Base-by-base conservation (phyloP, 2,329 filamentous ascomycete species). In the Penicillium sp. region DNA sequence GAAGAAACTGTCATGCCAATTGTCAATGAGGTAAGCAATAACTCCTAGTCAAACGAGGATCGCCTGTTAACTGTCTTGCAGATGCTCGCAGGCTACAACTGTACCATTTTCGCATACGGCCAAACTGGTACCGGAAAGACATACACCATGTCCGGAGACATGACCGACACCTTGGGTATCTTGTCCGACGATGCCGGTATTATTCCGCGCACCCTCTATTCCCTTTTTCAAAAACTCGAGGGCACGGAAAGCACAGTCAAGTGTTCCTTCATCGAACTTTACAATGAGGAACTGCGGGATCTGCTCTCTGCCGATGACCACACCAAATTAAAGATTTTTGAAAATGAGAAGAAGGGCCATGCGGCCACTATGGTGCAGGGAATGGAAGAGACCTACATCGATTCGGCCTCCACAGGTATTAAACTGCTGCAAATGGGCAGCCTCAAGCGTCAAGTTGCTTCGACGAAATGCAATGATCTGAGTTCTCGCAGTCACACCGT, bases 141-240 rank as follows among this genome's bases (percentile, higher is more conserved):
- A 14, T 99, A 99, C 75, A 99, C 94, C 23, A 99, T 99, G 94
- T 96, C 93, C 0, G 94, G 94, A 53, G 93, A 99, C 73, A 97
- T 99, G 85, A 90, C 84, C 14, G 90, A 97, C 65, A 90, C 86
- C 0, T 76, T 92, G 35, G 91, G 93, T 1, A 86, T 96, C 56
- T 81, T 96, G 14, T 93, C 93, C 1, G 94, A 97, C 69, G 88
- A 87, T 37, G 94, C 95, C 26, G 94, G 94, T 66, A 97, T 99
- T 65, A 94, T 99, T 59, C 95, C 95, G 23, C 88, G 95, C 47
- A 91, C 92, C 0, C 79, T 99, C 0, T 88, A 97, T 67, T 85
- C 89, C 0, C 82, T 99, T 0, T 99, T 99, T 75, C 83, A 84
- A 63, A 93, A 90, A 69, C 85, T 99, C 6, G 89, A 94, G 57